phyloP scores from a whole-genome alignment of 139 green algal genomes.

The Chlamydomonas incerta region DNA sequence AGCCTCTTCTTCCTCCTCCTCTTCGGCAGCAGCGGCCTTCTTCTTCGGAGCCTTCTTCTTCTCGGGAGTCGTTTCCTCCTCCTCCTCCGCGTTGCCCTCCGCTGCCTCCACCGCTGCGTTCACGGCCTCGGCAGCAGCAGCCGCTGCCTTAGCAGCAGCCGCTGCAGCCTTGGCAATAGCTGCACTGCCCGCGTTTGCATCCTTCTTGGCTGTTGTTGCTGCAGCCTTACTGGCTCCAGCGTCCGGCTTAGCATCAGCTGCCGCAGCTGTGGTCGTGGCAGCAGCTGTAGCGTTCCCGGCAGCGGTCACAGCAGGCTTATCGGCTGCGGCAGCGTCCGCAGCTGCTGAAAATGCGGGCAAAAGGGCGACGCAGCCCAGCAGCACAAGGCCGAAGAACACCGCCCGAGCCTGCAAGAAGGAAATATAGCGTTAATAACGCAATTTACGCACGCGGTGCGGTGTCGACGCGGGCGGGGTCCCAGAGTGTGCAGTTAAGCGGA shows the following conservation, averaged over 20 bases:
- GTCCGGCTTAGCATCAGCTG: not conserved
- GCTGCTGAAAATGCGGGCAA: too few relatives aligned
- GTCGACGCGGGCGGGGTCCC: too few relatives aligned
- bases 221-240: not conserved
- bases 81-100: not conserved
- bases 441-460: too few relatives aligned
- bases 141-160: slow-evolving; percentile 11
- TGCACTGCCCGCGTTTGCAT: slow-evolving; percentile 32
- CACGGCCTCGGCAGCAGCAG: slow-evolving; percentile 20
- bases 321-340: not conserved
- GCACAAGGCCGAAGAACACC: not conserved
- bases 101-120: slow-evolving; percentile 8
- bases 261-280: not conserved
- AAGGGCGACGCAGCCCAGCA: slow-evolving; percentile 7
- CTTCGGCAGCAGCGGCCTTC: not conserved
- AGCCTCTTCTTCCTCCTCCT: not conserved
- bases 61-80: not conserved
- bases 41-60: not conserved
- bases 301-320: not conserved
- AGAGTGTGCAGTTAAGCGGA: too few relatives aligned
- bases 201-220: slow-evolving; percentile 12
- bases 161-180: slow-evolving; percentile 38
- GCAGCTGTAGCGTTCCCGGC: not conserved
- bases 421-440: too few relatives aligned
- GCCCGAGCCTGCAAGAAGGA: too few relatives aligned